Evolutionary conservation across 352 stramenopile genomes (phyloP).

Genomic region (Globisporangium takayamanum): DNA sequence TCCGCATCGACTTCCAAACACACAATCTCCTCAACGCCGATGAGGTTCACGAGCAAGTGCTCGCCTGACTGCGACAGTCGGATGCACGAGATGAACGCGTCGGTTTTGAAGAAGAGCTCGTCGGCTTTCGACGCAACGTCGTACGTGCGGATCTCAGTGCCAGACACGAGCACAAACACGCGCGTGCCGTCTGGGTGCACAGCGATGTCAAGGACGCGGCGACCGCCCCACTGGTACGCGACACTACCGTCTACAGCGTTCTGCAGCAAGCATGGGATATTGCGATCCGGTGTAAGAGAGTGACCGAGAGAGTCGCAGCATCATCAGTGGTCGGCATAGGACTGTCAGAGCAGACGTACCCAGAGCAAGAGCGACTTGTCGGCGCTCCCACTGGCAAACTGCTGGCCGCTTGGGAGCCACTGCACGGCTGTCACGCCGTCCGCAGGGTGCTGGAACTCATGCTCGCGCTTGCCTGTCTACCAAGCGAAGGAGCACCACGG

Average conservation of each 20-base stretch:
- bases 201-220: constrained; percentile 47
- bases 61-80: constrained; percentile 31
- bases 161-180: constrained; percentile 52
- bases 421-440: constrained; percentile 41
- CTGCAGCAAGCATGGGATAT: constrained; percentile 13
- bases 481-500: not conserved
- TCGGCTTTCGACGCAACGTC: constrained; percentile 55
- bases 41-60: constrained; percentile 54
- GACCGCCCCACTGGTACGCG: constrained; percentile 62
- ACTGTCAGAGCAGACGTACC: constrained; percentile 25
- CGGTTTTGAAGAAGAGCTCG: constrained; percentile 39
- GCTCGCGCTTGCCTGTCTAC: constrained; percentile 41
- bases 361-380: constrained; percentile 74
- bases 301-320: not conserved
- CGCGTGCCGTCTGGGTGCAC: constrained; percentile 48
- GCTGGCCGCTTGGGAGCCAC: constrained; percentile 48
- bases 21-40: constrained; percentile 52
- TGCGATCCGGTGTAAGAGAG: not conserved
- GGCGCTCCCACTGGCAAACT: constrained; percentile 65
- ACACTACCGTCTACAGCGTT: constrained; percentile 45
- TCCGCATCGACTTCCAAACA: constrained; percentile 44
- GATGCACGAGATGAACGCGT: constrained; percentile 57
- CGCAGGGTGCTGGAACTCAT: constrained; percentile 48
- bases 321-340: not conserved
- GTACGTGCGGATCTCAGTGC: constrained; percentile 54